These are phyloP conservation scores for Triticum dicoccoides DNA, from an alignment of 176 grass and related monocot species.

Conservation along the genomic window DNA sequence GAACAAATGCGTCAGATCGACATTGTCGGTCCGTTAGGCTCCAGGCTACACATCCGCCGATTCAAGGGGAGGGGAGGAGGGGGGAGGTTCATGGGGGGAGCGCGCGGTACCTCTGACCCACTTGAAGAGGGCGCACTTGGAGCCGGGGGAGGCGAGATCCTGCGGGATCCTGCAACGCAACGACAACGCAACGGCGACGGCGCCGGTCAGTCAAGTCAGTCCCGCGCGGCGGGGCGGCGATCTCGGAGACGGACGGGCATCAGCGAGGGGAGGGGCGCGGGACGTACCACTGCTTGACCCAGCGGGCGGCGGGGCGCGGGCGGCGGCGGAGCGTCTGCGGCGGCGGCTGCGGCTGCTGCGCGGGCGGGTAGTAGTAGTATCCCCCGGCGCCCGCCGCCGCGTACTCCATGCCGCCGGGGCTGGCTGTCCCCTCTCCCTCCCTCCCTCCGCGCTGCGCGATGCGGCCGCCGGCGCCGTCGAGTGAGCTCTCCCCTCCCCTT, in stretches of 20 bases:
- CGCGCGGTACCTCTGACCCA: conserved; percentile 74
- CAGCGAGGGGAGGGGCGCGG: background rate
- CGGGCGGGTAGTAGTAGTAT: conserved; percentile 55
- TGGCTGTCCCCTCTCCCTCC: background rate
- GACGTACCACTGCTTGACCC: conserved; percentile 80
- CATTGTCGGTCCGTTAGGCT: background rate
- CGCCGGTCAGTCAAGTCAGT: background rate
- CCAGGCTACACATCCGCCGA: background rate
- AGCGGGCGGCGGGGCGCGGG: conserved; percentile 53
- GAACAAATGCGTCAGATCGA: background rate
- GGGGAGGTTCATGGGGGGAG: background rate
- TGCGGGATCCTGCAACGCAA: conserved; percentile 63
- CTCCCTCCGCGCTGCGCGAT: background rate
- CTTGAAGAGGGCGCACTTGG: conserved; percentile 69
- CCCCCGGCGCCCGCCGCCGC: conserved; percentile 23
- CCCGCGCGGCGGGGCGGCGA: no score
- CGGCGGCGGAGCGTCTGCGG: conserved; percentile 36
- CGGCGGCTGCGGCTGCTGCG: conserved; percentile 30
- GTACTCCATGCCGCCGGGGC: conserved; percentile 41
- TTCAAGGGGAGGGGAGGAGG: background rate
- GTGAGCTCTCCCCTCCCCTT: background rate
- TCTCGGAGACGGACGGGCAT: background rate
- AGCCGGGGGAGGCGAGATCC: conserved; percentile 48
- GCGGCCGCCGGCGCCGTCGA: background rate
- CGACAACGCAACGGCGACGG: background rate